Conservation (phyloP, 805 yeast species). For the Candida loeiensis region DNA sequence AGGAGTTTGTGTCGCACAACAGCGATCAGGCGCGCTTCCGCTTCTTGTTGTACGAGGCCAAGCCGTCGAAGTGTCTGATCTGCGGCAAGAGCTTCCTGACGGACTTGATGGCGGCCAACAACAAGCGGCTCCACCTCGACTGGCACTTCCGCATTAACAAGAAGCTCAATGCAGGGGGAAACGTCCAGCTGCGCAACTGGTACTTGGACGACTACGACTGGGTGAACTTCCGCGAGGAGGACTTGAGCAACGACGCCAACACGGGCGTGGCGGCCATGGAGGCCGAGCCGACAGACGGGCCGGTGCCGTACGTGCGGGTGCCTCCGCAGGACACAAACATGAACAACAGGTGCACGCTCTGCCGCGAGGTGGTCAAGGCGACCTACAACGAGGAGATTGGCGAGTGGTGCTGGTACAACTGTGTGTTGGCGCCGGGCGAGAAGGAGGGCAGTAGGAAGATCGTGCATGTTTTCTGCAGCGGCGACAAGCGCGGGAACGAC, state of each 20-base stretch:
- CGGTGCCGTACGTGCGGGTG: slow-evolving; percentile 12
- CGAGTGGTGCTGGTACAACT: slow-evolving; percentile 45
- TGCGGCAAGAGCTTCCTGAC: slow-evolving; percentile 85
- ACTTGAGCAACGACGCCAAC: slow-evolving; percentile 31
- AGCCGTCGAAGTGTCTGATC: slow-evolving; percentile 78
- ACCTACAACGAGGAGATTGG: slow-evolving; percentile 43
- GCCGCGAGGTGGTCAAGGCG: slow-evolving; percentile 42
- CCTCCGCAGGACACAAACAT: slow-evolving; percentile 25
- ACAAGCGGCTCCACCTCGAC: slow-evolving; percentile 70
- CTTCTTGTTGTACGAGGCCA: slow-evolving; percentile 47
- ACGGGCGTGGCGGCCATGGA: slow-evolving; percentile 5
- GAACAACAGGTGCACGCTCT: slow-evolving; percentile 40
- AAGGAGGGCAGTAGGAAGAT: slow-evolving; percentile 32
- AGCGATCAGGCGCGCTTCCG: slow-evolving; percentile 16
- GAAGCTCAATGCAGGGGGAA: slow-evolving; percentile 41
- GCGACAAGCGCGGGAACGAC: slow-evolving; percentile 35
- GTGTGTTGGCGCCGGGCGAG: slow-evolving; percentile 38
- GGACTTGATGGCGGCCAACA: slow-evolving; percentile 51
- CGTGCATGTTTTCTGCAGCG: slow-evolving; percentile 37
- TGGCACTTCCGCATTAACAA: slow-evolving; percentile 96
- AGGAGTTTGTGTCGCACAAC: slow-evolving; percentile 37
- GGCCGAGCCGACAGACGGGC: slow-evolving; percentile 6
- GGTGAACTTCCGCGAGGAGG: slow-evolving; percentile 70
- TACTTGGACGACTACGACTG: slow-evolving; percentile 70
- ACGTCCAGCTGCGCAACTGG: slow-evolving; percentile 78